Evolutionary conservation across 805 yeast genomes (phyloP), one percentile per base, ranked within the genome.

Genomic region (Kluyveromyces lactis): DNA sequence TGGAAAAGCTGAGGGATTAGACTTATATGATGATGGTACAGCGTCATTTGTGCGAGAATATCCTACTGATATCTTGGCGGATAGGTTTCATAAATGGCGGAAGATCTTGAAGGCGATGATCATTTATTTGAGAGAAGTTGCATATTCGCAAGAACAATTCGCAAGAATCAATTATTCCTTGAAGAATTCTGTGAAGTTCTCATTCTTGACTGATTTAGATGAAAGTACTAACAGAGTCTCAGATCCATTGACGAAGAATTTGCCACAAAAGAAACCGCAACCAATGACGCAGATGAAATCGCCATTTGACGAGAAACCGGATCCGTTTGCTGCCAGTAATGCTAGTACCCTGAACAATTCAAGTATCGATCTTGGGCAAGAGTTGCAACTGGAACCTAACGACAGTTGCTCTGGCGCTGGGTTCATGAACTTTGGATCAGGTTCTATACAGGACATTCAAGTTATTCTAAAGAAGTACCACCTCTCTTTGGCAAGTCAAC

Each of bases 31-130:
- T 10, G 45, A 36, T 15, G 40, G 33, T 11, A 19, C 30, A 2
- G 37, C 23, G 17, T 11, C 26, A 17, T 55, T 44, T 33, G 62
- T 58, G 12, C 56, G 58, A 36, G 66, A 61, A 33, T 60, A 73
- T 48, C 96, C 95, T 28, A 85, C 95, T 2, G 95, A 86, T 45
- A 72, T 82, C 8, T 66, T 86, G 43, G 87, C 90, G 16, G 73
- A 77, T 33, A 66, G 96, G 48, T 86, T 86, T 58, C 72, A 77
- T 42, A 79, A 87, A 12, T 86, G 95, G 95, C 68, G 94, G 39
- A 73, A 76, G 42, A 76, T 86, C 39, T 72, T 86, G 45, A 79
- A 80, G 48, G 81, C 84, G 39, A 62, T 86, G 45, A 72, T 81
- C 26, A 69, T 67, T 35, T 86, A 87, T 54, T 69, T 87, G 47